phyloP scores from a whole-genome alignment of 192 early-diverging fungal genomes.

The Backusella westeae region DNA sequence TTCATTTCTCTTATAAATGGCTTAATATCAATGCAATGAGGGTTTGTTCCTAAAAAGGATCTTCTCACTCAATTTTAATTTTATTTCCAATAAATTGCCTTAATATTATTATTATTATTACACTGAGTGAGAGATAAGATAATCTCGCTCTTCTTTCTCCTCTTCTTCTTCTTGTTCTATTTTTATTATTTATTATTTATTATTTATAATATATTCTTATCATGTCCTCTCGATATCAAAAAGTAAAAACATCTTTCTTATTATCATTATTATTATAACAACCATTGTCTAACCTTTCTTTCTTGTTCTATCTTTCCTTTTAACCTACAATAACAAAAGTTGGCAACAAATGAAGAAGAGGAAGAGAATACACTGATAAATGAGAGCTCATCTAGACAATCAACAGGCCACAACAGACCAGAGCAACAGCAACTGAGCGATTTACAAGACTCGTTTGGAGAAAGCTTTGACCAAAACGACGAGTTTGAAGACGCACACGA shows the following conservation, averaged over 20 bases:
- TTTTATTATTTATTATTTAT: background rate
- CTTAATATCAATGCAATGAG: background rate
- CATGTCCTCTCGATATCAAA: slow-evolving; percentile 15
- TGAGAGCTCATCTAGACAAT: background rate
- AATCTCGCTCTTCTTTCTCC: background rate
- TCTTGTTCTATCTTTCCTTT: background rate
- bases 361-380: background rate
- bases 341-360: slow-evolving; percentile 10
- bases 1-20: background rate
- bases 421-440: slow-evolving; percentile 19
- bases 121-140: background rate
- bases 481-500: slow-evolving; percentile 5
- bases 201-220: background rate
- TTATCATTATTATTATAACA: background rate
- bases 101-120: background rate
- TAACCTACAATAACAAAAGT: background rate
- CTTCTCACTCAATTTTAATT: slow-evolving; percentile 4
- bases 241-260: background rate
- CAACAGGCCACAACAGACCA: background rate
- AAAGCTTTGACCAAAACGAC: slow-evolving; percentile 18
- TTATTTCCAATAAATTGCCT: background rate
- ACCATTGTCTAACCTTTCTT: background rate
- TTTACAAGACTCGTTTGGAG: slow-evolving; percentile 30
- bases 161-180: background rate
- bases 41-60: background rate